Conservation (phyloP, 164 flowering plant genomes). For the Vitis rotundifolia region DNA sequence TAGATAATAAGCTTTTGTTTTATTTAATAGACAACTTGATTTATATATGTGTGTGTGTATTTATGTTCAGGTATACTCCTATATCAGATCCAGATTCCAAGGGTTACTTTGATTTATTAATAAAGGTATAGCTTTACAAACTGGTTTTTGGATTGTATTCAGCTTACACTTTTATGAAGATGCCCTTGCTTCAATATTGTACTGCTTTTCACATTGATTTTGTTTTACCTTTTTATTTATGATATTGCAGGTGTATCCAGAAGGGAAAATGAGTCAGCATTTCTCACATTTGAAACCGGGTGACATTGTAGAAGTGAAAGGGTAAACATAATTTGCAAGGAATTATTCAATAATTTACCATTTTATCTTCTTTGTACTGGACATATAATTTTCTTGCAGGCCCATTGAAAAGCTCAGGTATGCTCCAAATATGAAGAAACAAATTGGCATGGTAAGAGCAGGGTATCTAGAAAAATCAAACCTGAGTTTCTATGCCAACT, state of each 20-base stretch:
- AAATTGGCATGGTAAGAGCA: constrained; percentile 90
- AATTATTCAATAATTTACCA: background rate
- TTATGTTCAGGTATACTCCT: constrained; percentile 81
- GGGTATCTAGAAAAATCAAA: background rate
- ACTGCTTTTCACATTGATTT: background rate
- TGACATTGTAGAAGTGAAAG: constrained; percentile 94
- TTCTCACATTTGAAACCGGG: constrained; percentile 87
- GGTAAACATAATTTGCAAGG: constrained; percentile 37
- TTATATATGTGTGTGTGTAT: background rate
- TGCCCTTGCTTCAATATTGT: background rate
- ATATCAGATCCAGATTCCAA: constrained; percentile 92
- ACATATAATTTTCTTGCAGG: constrained; percentile 44
- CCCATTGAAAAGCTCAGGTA: constrained; percentile 97
- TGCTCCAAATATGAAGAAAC: constrained; percentile 94
- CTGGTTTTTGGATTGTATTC: background rate
- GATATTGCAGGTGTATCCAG: constrained; percentile 83
- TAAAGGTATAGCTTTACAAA: constrained; percentile 61
- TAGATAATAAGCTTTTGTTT: background rate
- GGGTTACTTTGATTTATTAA: constrained; percentile 88
- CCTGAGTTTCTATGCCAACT: background rate
- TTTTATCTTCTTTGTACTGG: background rate
- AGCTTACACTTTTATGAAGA: background rate
- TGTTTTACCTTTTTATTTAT: background rate
- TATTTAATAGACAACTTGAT: background rate
- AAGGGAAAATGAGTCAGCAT: constrained; percentile 98